These are phyloP conservation scores for Rhynchospora pubera DNA, from an alignment of 176 grass and related monocot genomes.

Conservation along the genomic window DNA sequence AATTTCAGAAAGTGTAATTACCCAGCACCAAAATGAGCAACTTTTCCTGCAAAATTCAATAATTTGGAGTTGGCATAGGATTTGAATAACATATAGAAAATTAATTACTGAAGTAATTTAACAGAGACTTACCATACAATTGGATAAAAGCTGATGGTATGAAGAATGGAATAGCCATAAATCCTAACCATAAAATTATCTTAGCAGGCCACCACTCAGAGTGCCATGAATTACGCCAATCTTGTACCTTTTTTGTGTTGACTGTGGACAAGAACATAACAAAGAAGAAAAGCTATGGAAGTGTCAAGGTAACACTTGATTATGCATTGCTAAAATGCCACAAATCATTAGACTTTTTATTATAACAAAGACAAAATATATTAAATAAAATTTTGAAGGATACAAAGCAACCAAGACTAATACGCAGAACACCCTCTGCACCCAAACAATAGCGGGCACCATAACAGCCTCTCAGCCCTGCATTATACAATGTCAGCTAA, in stretches of 20 bases:
- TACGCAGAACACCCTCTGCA: constrained; percentile 75
- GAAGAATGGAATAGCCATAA: constrained; percentile 73
- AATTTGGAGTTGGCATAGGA: not conserved
- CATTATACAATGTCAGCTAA: not conserved
- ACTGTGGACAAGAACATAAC: constrained; percentile 86
- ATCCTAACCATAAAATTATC: constrained; percentile 68
- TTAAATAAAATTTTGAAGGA: constrained; percentile 29
- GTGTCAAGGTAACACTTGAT: constrained; percentile 24
- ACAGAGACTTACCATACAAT: constrained; percentile 61
- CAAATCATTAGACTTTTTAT: too few relatives aligned
- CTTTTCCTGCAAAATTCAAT: constrained; percentile 44
- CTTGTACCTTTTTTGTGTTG: constrained; percentile 46
- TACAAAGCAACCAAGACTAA: constrained; percentile 96
- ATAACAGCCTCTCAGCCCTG: constrained; percentile 50
- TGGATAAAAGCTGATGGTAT: constrained; percentile 69
- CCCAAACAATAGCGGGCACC: constrained; percentile 62
- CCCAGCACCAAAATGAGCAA: constrained; percentile 93
- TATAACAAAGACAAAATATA: not conserved
- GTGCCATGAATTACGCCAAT: constrained; percentile 81
- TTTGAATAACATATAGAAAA: not conserved
- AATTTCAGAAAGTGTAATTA: constrained; percentile 23
- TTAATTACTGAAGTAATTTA: not conserved
- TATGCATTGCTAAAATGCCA: too few relatives aligned
- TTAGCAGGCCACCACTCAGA: constrained; percentile 96
- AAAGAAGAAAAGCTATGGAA: constrained; percentile 73